A percentile compares a stretch with the other conserved stretches of the same genome.
phyloP scores from a whole-genome alignment of 139 green algal genomes.

The Chlamydomonas incerta region DNA sequence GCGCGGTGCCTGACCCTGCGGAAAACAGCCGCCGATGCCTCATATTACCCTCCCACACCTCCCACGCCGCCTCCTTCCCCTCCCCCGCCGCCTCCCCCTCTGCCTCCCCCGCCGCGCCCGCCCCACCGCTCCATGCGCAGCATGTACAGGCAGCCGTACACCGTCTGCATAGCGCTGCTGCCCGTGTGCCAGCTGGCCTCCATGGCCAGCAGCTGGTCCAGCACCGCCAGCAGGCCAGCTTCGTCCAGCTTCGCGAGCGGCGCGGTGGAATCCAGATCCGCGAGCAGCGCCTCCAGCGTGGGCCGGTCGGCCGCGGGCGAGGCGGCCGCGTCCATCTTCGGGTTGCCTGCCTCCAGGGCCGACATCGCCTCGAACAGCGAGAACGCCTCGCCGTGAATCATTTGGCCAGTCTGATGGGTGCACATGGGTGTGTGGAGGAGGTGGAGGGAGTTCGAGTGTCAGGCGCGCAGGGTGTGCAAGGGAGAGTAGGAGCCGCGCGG shows the following conservation, averaged over 20 bases:
- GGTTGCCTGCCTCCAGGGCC: constrained; percentile 90
- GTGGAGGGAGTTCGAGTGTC: too few species aligned
- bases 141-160: constrained; percentile 92
- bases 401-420: constrained; percentile 66
- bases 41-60: too few species aligned
- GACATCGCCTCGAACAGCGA: constrained; percentile 92
- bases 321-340: constrained; percentile 90
- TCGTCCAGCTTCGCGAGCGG: constrained; percentile 17
- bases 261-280: neutral
- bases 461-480: too few species aligned
- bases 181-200: constrained; percentile 85
- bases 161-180: constrained; percentile 78
- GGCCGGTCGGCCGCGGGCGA: constrained; percentile 10
- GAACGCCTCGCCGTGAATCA: constrained; percentile 85
- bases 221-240: constrained; percentile 50
- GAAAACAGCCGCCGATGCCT: too few species aligned
- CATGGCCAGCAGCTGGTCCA: constrained; percentile 69
- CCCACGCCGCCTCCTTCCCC: too few species aligned
- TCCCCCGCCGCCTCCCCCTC: too few species aligned
- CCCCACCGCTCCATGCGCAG: constrained; percentile 70
- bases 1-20: neutral
- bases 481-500: neutral
- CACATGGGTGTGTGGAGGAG: neutral
- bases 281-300: constrained; percentile 40
- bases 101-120: too few species aligned